phyloP scores from a whole-genome alignment of 768 basidiomycete species.

The Termitomyces sp. region DNA sequence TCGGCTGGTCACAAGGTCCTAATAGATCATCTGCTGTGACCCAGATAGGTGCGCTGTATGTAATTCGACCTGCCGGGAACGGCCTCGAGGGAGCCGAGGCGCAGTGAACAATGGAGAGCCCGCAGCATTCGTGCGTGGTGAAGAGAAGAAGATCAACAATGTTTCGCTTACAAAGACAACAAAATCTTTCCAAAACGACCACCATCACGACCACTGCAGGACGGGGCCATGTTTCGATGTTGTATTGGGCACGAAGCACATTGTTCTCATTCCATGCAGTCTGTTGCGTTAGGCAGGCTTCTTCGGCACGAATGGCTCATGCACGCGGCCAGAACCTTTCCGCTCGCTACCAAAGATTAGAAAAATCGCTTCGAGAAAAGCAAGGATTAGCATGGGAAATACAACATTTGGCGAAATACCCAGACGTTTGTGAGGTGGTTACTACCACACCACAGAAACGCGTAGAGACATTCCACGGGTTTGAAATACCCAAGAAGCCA shows the following conservation, averaged over 20 bases:
- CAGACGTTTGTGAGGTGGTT: background rate
- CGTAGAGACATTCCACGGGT: conserved; percentile 39
- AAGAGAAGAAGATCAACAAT: background rate
- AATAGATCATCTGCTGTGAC: background rate
- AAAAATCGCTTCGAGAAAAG: conserved; percentile 44
- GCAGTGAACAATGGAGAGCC: background rate
- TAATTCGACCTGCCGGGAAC: background rate
- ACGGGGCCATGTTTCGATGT: conserved; percentile 16
- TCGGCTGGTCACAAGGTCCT: conserved; percentile 5
- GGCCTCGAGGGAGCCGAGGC: background rate
- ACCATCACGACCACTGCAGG: conserved; percentile 2
- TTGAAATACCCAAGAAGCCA: conserved; percentile 57
- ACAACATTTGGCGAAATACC: conserved; percentile 13
- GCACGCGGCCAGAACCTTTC: conserved; percentile 57
- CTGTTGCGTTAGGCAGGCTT: conserved; percentile 7
- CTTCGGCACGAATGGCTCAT: conserved; percentile 15
- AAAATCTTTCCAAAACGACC: background rate
- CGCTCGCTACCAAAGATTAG: conserved; percentile 49
- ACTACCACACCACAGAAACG: background rate
- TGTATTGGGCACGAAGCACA: conserved; percentile 7
- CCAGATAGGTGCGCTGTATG: background rate
- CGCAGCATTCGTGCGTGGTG: background rate
- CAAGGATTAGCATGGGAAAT: conserved; percentile 26
- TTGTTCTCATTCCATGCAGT: background rate
- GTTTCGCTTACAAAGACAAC: conserved; percentile 7